phyloP scores from a whole-genome alignment of 345 rosid species.

The Dimocarpus longan region DNA sequence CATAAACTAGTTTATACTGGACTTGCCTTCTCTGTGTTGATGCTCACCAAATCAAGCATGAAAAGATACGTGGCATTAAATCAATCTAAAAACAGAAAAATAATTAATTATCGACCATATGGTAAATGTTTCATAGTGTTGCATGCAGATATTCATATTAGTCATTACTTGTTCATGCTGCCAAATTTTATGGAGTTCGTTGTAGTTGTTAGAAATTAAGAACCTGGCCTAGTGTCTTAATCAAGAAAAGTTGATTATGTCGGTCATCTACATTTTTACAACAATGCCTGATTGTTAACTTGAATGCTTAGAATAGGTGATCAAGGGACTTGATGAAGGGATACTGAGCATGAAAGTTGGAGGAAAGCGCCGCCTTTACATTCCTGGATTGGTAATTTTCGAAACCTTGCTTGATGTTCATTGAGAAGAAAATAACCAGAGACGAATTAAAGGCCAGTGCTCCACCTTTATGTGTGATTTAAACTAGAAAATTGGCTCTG shows the following conservation, averaged over 20 bases:
- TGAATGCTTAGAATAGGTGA: conserved; percentile 60
- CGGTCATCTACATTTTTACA: not conserved
- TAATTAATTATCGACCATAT: not conserved
- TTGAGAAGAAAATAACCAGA: not conserved
- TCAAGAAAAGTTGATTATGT: too few relatives aligned
- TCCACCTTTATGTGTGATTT: not conserved
- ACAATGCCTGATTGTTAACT: conserved; percentile 1
- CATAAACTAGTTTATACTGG: not conserved
- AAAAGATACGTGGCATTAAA: too few relatives aligned
- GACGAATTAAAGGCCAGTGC: not conserved
- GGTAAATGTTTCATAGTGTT: not conserved
- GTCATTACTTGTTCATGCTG: not conserved
- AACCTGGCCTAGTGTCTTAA: not conserved
- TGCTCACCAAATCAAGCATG: not conserved
- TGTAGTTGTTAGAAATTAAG: not conserved
- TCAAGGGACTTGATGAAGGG: conserved; percentile 97
- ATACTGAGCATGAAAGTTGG: conserved; percentile 84
- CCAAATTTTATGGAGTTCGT: not conserved
- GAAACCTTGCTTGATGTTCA: not conserved
- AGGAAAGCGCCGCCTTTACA: conserved; percentile 88
- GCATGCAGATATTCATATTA: not conserved
- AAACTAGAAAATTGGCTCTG: not conserved
- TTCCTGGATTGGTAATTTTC: conserved; percentile 74
- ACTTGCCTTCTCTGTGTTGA: not conserved
- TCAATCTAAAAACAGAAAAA: not conserved